Percentiles rank a stretch among this genome's conserved stretches.
phyloP scores from a whole-genome alignment of 1,284 basidiomycete genomes.

The Cutaneotrichosporon sp. region DNA sequence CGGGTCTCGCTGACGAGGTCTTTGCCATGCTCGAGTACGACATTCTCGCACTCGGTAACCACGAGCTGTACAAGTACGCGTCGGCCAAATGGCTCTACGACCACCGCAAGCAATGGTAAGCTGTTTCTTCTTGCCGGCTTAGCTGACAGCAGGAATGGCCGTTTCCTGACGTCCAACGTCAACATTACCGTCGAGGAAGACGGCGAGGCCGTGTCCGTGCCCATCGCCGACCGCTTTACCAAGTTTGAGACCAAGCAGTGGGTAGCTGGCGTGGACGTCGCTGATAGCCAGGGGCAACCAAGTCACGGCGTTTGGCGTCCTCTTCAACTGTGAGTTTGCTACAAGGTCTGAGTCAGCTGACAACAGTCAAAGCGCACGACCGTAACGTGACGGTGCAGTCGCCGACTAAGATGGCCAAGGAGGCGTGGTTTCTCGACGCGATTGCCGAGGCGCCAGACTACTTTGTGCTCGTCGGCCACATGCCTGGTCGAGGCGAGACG shows the following conservation, averaged over 20 bases:
- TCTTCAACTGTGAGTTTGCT: constrained; percentile 59
- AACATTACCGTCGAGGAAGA: constrained; percentile 68
- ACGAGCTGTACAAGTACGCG: constrained; percentile 76
- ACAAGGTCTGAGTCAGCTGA: neutral
- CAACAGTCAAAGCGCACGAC: constrained; percentile 38
- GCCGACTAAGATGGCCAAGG: constrained; percentile 67
- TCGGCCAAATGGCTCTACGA: constrained; percentile 72
- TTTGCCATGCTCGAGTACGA: constrained; percentile 73
- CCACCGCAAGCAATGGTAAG: constrained; percentile 54
- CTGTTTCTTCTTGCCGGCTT: neutral
- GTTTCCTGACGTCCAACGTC: constrained; percentile 75
- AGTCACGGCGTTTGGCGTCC: constrained; percentile 74
- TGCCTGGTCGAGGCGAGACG: constrained; percentile 42
- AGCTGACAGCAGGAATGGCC: constrained; percentile 54
- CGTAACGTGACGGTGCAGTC: constrained; percentile 66
- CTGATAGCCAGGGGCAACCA: constrained; percentile 53
- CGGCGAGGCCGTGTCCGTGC: constrained; percentile 42
- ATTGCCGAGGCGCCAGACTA: constrained; percentile 74
- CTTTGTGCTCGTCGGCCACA: constrained; percentile 52
- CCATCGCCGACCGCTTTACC: constrained; percentile 56
- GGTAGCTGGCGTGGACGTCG: constrained; percentile 20
- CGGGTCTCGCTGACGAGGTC: constrained; percentile 70
- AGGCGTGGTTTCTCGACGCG: constrained; percentile 62
- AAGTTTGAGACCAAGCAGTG: constrained; percentile 73
- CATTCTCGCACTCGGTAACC: constrained; percentile 78